Conservation (phyloP, 305 asterid species). For the Plantago lanceolata region DNA sequence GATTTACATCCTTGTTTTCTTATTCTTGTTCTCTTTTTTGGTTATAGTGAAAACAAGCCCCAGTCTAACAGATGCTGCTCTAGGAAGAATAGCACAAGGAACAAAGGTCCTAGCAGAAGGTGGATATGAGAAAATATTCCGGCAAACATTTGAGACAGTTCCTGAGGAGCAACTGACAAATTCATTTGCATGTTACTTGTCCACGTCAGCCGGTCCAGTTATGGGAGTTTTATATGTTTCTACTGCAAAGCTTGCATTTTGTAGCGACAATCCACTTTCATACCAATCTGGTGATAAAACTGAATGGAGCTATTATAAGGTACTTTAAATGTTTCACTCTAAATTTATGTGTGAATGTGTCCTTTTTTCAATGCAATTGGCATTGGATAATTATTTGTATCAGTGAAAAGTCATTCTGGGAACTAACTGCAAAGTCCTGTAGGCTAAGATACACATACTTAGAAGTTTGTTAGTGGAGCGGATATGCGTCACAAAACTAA, state of each 20-base stretch:
- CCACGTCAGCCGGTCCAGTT: constrained; percentile 98
- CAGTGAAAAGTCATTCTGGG: no score
- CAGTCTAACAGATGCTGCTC: constrained; percentile 83
- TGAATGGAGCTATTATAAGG: constrained; percentile 99
- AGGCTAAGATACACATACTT: no score
- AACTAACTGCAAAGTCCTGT: no score
- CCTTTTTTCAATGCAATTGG: neutral
- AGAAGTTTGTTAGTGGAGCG: no score
- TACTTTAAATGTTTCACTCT: constrained; percentile 23
- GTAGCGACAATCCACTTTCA: constrained; percentile 87
- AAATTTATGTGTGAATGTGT: constrained; percentile 7
- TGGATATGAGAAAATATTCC: constrained; percentile 92
- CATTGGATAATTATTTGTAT: no score
- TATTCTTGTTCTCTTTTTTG: neutral
- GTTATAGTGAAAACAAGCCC: constrained; percentile 86
- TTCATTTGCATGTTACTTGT: constrained; percentile 84
- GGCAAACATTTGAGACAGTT: constrained; percentile 88
- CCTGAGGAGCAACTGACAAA: constrained; percentile 81
- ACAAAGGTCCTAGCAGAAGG: constrained; percentile 97
- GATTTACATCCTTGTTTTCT: neutral
- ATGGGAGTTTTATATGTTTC: constrained; percentile 89
- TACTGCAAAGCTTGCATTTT: constrained; percentile 85
- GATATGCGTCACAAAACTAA: no score
- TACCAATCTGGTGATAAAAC: constrained; percentile 69
- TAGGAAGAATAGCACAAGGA: constrained; percentile 95